Percentiles rank a stretch among this genome's conserved stretches.
Evolutionary conservation across 768 basidiomycete genomes (phyloP).

Genomic region (Trametes cinnabarina): DNA sequence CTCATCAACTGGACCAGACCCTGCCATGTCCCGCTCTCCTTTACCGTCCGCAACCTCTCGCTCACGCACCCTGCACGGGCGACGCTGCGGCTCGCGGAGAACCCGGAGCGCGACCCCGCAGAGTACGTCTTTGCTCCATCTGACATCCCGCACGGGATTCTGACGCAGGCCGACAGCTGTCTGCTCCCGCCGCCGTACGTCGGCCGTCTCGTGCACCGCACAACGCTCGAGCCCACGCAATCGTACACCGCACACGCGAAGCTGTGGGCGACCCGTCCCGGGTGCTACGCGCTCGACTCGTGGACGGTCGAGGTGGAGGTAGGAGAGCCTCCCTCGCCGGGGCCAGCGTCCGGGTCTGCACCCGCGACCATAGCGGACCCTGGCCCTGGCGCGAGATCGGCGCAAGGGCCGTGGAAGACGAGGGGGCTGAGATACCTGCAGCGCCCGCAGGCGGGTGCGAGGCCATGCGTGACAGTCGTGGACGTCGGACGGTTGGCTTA

Average conservation of each 20-base stretch:
- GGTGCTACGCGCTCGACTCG: constrained; percentile 58
- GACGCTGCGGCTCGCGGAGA: constrained; percentile 45
- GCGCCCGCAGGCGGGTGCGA: constrained; percentile 30
- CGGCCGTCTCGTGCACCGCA: constrained; percentile 68
- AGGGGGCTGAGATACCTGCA: constrained; percentile 41
- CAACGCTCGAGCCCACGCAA: constrained; percentile 51
- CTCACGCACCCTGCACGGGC: constrained; percentile 58
- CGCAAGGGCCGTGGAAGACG: constrained; percentile 30
- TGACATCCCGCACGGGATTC: not conserved
- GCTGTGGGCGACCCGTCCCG: constrained; percentile 62
- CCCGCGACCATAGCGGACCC: not conserved
- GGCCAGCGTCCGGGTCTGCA: constrained; percentile 39
- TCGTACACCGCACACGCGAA: constrained; percentile 43
- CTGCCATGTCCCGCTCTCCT: constrained; percentile 49
- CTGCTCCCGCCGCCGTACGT: constrained; percentile 54
- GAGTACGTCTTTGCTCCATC: no score
- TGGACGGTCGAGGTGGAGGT: constrained; percentile 74
- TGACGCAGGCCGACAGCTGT: constrained; percentile 32
- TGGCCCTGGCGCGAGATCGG: not conserved
- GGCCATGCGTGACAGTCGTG: constrained; percentile 37
- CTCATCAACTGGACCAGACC: constrained; percentile 41
- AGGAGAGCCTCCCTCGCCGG: constrained; percentile 35
- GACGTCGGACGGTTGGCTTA: constrained; percentile 19
- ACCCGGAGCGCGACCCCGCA: not conserved
- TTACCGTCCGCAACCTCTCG: constrained; percentile 73